These are phyloP conservation scores for Venturia pyrina DNA, from an alignment of 2,329 filamentous ascomycete genomes.

Conservation along the genomic window DNA sequence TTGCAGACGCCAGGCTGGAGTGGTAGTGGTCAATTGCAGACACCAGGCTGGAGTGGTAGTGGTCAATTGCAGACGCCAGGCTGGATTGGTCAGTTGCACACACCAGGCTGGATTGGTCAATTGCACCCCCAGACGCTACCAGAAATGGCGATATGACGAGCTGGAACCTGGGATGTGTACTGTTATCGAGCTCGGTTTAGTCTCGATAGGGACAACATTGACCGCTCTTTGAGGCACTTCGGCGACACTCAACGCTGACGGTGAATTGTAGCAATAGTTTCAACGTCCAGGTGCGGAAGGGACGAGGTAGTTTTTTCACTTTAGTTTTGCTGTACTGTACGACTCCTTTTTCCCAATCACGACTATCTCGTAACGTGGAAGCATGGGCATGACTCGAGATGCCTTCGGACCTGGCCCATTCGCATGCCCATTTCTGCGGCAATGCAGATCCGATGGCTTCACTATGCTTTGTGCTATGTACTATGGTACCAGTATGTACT, in stretches of 20 bases:
- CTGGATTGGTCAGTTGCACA: not conserved
- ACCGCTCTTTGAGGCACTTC: not conserved
- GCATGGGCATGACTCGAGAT: slow-evolving; percentile 2
- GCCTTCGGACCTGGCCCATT: not conserved
- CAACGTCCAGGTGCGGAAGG: not conserved
- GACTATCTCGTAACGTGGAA: not conserved
- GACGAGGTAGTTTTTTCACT: not conserved
- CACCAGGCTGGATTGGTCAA: too few relatives aligned
- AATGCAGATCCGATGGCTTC: not conserved
- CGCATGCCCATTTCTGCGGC: not conserved
- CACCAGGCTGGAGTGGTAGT: too few relatives aligned
- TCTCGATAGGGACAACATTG: not conserved
- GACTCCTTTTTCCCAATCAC: too few relatives aligned
- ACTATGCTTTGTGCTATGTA: too few relatives aligned
- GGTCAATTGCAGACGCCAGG: not conserved
- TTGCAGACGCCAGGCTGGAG: not conserved
- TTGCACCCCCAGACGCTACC: not conserved
- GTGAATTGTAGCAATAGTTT: not conserved
- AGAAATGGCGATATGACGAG: not conserved
- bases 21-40: not conserved
- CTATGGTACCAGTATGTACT: too few relatives aligned
- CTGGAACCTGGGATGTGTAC: not conserved
- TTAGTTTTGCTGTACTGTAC: too few relatives aligned
- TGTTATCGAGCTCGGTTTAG: not conserved
- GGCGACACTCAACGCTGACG: not conserved